These are phyloP conservation scores for Ophiocordyceps camponoti-floridani DNA, from an alignment of 2,329 filamentous ascomycete genomes.

Conservation along the genomic window DNA sequence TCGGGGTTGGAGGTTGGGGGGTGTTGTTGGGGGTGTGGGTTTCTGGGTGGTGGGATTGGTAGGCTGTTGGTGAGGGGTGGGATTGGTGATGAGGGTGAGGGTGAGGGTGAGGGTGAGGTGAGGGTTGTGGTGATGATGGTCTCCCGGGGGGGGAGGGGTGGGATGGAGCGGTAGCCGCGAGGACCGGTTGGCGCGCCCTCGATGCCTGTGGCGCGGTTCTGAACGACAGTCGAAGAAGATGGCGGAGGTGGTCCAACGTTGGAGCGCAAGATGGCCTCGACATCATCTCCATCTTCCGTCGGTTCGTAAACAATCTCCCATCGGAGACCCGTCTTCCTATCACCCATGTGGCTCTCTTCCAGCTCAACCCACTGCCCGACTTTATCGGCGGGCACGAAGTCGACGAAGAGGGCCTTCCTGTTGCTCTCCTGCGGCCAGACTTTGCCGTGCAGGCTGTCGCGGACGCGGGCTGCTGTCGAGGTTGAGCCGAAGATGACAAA, in stretches of 20 bases:
- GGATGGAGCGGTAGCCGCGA: conserved; percentile 9
- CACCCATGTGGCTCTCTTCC: conserved; percentile 35
- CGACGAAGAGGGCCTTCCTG: conserved; percentile 69
- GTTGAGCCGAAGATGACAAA: conserved; percentile 56
- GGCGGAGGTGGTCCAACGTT: conserved; percentile 1
- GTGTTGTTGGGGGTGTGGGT: too few species aligned
- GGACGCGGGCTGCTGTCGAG: conserved; percentile 57
- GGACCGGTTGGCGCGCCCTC: conserved; percentile 21
- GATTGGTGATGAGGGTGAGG: neutral
- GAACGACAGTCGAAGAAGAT: conserved; percentile 3
- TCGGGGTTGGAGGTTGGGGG: too few species aligned
- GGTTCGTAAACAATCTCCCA: conserved; percentile 62
- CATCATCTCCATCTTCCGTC: conserved; percentile 21
- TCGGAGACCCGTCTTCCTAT: conserved; percentile 23
- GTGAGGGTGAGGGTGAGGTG: neutral
- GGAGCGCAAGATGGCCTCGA: conserved; percentile 22
- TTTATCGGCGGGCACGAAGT: conserved; percentile 68
- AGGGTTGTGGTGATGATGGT: neutral
- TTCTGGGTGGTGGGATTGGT: too few species aligned
- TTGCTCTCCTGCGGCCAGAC: conserved; percentile 80
- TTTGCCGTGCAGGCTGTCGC: conserved; percentile 55
- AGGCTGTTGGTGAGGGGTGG: too few species aligned
- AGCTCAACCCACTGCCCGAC: conserved; percentile 56
- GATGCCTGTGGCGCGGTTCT: conserved; percentile 2
- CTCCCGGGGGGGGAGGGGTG: conserved; percentile 16